A percentile compares a stretch with the other conserved stretches of the same genome.
phyloP scores from a whole-genome alignment of 1,284 basidiomycete genomes.

The Trametes hirsuta region DNA sequence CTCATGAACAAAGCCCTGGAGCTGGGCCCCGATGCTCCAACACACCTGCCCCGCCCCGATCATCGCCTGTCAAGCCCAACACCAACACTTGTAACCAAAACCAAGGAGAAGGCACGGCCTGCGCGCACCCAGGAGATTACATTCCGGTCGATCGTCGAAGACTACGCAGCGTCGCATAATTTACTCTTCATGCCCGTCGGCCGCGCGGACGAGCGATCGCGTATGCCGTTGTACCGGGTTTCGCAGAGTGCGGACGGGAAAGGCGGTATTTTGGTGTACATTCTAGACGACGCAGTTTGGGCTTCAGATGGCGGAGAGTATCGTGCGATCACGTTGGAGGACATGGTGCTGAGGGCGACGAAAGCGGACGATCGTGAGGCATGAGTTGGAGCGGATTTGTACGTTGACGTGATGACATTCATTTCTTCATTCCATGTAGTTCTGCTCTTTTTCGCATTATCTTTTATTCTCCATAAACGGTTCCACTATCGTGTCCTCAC shows the following conservation, averaged over 20 bases:
- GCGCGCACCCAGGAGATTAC: constrained; percentile 77
- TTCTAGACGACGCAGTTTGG: constrained; percentile 90
- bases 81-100: constrained; percentile 31
- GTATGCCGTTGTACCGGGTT: constrained; percentile 87
- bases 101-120: constrained; percentile 41
- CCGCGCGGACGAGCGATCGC: constrained; percentile 76
- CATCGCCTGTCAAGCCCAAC: constrained; percentile 38
- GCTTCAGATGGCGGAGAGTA: constrained; percentile 59
- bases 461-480: too few relatives aligned
- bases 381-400: constrained; percentile 3
- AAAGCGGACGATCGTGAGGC: constrained; percentile 24
- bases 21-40: constrained; percentile 74
- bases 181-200: constrained; percentile 88
- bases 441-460: not conserved
- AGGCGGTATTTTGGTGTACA: constrained; percentile 83
- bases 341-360: constrained; percentile 69
- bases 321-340: constrained; percentile 65
- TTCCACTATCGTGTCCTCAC: too few relatives aligned
- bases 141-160: constrained; percentile 90
- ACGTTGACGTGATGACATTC: not conserved
- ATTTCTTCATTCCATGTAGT: not conserved
- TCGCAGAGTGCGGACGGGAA: constrained; percentile 79
- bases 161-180: constrained; percentile 82
- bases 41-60: constrained; percentile 68
- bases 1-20: constrained; percentile 93